phyloP scores from a whole-genome alignment of 179 eudicot species.

The Heliamphora pulchella region DNA sequence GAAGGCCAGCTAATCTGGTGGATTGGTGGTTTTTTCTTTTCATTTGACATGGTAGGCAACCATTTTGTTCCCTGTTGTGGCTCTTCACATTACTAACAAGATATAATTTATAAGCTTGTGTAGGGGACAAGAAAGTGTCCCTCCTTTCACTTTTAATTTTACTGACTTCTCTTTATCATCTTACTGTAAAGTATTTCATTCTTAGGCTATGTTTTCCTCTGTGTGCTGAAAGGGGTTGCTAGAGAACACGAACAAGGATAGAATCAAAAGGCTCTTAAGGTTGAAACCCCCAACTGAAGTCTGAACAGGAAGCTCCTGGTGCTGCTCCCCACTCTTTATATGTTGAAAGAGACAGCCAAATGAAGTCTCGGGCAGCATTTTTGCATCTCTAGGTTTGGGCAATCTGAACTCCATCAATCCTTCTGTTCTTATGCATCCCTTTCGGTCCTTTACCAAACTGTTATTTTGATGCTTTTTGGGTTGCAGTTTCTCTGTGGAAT shows the following conservation, averaged over 20 bases:
- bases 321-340: not conserved
- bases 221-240: constrained; percentile 47
- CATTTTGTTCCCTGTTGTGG: not conserved
- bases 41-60: not conserved
- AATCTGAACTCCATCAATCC: not conserved
- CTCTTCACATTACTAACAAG: not conserved
- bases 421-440: not conserved
- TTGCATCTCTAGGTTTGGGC: constrained; percentile 2
- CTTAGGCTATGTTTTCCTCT: not conserved
- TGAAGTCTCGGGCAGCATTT: not conserved
- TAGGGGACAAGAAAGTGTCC: not conserved
- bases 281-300: constrained; percentile 65
- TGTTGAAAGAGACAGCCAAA: not conserved
- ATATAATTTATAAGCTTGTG: not conserved
- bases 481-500: not conserved
- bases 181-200: not conserved
- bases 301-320: constrained; percentile 22
- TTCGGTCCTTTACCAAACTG: not conserved
- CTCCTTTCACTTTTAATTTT: not conserved
- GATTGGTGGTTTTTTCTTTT: not conserved
- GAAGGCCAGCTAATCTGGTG: not conserved
- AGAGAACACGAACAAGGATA: constrained; percentile 67
- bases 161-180: not conserved
- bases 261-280: constrained; percentile 59
- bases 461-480: not conserved